phyloP scores from a whole-genome alignment of 768 basidiomycete genomes.

The Coprinopsis marcescibilis region DNA sequence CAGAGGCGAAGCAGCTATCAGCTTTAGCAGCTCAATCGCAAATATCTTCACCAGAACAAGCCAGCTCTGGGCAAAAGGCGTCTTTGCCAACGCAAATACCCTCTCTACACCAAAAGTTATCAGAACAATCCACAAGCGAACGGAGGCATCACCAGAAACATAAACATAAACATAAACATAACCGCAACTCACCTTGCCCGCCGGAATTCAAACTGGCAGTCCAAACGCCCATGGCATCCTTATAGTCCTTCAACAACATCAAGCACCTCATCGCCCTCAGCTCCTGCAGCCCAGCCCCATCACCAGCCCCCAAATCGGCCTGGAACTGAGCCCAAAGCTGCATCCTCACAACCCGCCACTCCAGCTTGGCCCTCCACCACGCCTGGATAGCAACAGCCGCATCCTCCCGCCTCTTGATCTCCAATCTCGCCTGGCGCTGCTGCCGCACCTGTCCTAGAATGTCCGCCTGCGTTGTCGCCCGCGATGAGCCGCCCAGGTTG shows the following conservation, averaged over 20 bases:
- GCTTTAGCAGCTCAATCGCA: constrained; percentile 43
- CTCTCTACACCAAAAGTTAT: constrained; percentile 22
- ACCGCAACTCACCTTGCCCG: constrained; percentile 23
- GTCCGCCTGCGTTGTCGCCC: constrained; percentile 44
- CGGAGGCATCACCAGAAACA: too few relatives aligned
- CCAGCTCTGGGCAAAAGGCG: constrained; percentile 44
- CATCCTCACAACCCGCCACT: constrained; percentile 33
- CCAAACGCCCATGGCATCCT: constrained; percentile 43
- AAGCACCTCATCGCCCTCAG: constrained; percentile 60
- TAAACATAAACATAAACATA: not conserved
- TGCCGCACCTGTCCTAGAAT: constrained; percentile 62
- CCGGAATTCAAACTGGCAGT: constrained; percentile 28
- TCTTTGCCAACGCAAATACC: constrained; percentile 33
- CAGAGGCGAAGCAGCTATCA: constrained; percentile 45
- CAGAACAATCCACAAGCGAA: not conserved
- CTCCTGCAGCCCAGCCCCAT: constrained; percentile 23
- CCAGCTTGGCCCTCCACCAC: constrained; percentile 57
- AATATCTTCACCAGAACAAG: constrained; percentile 51
- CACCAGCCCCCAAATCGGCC: constrained; percentile 31
- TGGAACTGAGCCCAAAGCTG: constrained; percentile 48
- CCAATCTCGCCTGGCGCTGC: constrained; percentile 51
- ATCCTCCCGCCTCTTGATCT: constrained; percentile 50
- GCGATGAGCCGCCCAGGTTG: constrained; percentile 65
- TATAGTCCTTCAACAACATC: constrained; percentile 53
- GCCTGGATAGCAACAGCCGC: constrained; percentile 59